Percentiles rank a stretch among this genome's conserved stretches.
Conservation (phyloP, 345 rosid genomes). For the Bruguiera parviflora region DNA sequence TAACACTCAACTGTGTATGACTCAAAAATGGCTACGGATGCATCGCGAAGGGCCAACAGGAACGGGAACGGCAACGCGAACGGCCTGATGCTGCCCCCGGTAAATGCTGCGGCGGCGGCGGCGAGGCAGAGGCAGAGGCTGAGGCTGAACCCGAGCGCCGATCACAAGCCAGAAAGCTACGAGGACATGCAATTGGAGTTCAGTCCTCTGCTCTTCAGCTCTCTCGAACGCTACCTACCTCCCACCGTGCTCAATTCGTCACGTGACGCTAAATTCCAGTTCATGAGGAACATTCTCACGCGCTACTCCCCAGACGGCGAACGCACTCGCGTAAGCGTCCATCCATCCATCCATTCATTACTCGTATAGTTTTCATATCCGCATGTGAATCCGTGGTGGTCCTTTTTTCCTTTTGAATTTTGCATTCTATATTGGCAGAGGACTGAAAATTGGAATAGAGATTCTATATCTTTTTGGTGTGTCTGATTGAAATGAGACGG, state of each 20-base stretch:
- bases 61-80: conserved; percentile 39
- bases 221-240: conserved; percentile 81
- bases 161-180: conserved; percentile 73
- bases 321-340: conserved; percentile 56
- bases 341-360: background rate
- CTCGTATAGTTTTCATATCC: background rate
- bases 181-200: conserved; percentile 69
- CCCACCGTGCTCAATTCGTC: conserved; percentile 43
- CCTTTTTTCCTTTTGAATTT: background rate
- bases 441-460: too few species aligned
- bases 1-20: background rate
- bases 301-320: conserved; percentile 79
- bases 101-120: background rate
- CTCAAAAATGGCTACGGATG: conserved; percentile 33
- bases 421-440: background rate
- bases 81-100: conserved; percentile 5
- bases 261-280: conserved; percentile 52
- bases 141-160: conserved; percentile 50
- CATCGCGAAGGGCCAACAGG: conserved; percentile 13
- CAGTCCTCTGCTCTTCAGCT: conserved; percentile 67
- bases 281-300: conserved; percentile 62
- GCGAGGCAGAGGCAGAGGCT: conserved; percentile 41
- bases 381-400: background rate
- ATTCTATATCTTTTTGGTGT: too few species aligned
- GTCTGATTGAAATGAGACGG: too few species aligned